phyloP scores from a whole-genome alignment of 2,329 filamentous ascomycete species.

The Furcasterigmium sp. region DNA sequence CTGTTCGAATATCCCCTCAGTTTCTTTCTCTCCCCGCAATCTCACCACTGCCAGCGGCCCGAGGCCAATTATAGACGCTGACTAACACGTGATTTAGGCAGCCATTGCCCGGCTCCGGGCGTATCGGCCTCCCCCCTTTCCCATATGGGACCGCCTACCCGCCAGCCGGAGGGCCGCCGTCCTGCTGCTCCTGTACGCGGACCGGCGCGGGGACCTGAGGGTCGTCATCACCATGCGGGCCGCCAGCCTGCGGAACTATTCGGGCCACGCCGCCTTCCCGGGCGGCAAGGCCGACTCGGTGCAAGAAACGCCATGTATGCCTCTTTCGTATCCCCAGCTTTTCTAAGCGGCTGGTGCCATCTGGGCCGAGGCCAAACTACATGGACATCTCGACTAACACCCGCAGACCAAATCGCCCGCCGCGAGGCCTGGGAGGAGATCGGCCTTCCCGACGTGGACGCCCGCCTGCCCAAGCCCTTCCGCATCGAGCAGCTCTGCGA shows the following conservation, averaged over 20 bases:
- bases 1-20: too few relatives aligned
- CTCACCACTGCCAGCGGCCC: neutral
- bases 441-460: conserved; percentile 70
- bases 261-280: conserved; percentile 83
- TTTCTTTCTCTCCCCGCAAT: conserved; percentile 1
- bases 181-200: conserved; percentile 81
- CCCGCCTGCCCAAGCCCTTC: conserved; percentile 69
- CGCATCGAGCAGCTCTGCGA: conserved; percentile 82
- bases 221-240: conserved; percentile 67
- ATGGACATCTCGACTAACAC: neutral
- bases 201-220: conserved; percentile 71
- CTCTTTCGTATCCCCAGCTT: neutral
- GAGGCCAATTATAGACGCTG: neutral
- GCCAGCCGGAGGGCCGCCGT: conserved; percentile 74
- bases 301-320: conserved; percentile 56
- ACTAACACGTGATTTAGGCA: conserved; percentile 31
- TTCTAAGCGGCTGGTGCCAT: too few relatives aligned
- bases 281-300: conserved; percentile 65
- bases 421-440: conserved; percentile 93
- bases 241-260: conserved; percentile 59
- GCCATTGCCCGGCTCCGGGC: conserved; percentile 56
- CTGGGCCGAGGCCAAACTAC: too few relatives aligned
- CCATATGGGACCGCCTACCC: conserved; percentile 57
- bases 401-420: conserved; percentile 71
- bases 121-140: conserved; percentile 55